Base-by-base conservation (phyloP, 2,329 filamentous ascomycete genomes). In the Lasiodiplodia citricola region DNA sequence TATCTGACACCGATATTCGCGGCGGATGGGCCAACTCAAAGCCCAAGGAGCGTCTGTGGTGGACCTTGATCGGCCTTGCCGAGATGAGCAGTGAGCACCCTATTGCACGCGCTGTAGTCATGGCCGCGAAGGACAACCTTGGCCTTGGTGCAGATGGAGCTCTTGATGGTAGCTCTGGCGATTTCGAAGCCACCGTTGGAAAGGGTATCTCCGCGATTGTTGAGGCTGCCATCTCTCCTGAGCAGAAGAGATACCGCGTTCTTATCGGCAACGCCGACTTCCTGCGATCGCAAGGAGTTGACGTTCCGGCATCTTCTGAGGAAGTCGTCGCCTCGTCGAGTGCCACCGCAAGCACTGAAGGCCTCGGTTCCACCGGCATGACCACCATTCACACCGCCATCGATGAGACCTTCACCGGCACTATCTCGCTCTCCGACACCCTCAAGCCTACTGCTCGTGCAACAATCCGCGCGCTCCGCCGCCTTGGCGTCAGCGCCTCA, bases 41-140 rank as follows among this genome's bases (percentile, higher is more conserved):
- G 38, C 88, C 87, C 84, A 88, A 88, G 68, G 88, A 87, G 70
- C 89, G 89, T 41, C 85, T 97, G 3, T 99, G 95, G 95, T 99
- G 96, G 96, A 89, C 92, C n/a, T 87, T 97, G 70, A 89, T 99
- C 68, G 96, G 94, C 55, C 89, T 98, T n/a, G 91, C 95, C 0
- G 96, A 99, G 82, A 94, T 94, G 87, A 92, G 93, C 72, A 97
- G 93, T 75, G 96, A 99, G 80, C 96, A 99, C 77, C 96, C 96
- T 0, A 92, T 98, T 68, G 96, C 94, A n/a, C 93, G 90, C 75
- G 95, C 96, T 16, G 92, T 98, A 64, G 84, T 97, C 6, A 81
- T 82, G 1, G 89, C 90, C 35, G 94, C 95, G 3, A 94, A 92
- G 73, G 83, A 87, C 2, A 88, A 95, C 77, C 88, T 97, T 10